phyloP scores from a whole-genome alignment of 371 early-diverging fungal species.

The Apophysomyces ossiformis region DNA sequence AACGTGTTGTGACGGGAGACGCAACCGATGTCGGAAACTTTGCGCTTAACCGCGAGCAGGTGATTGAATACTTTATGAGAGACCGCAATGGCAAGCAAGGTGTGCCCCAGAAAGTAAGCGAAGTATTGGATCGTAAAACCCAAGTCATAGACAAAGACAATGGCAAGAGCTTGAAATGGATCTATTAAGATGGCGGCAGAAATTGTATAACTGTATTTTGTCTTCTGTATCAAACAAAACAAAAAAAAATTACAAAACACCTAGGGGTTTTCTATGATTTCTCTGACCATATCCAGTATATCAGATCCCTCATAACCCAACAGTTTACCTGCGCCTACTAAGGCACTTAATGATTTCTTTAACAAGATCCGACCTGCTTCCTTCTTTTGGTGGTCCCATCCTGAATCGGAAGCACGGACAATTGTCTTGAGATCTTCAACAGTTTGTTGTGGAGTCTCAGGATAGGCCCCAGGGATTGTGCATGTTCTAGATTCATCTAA shows the following conservation, averaged over 20 bases:
- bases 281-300: slow-evolving; percentile 40
- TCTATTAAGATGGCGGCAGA: slow-evolving; percentile 34
- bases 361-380: slow-evolving; percentile 40
- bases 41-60: slow-evolving; percentile 67
- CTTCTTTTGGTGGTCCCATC: slow-evolving; percentile 17
- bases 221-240: slow-evolving; percentile 6
- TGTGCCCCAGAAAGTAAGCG: slow-evolving; percentile 70
- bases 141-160: slow-evolving; percentile 35
- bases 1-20: slow-evolving; percentile 67
- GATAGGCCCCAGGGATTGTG: slow-evolving; percentile 45
- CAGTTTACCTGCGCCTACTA: slow-evolving; percentile 40
- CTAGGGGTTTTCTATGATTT: slow-evolving; percentile 33
- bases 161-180: slow-evolving; percentile 48
- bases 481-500: slow-evolving; percentile 4
- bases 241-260: slow-evolving; percentile 11
- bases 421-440: slow-evolving; percentile 15
- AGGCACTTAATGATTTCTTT: slow-evolving; percentile 41
- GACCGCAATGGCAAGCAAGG: slow-evolving; percentile 73
- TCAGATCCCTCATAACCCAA: slow-evolving; percentile 44
- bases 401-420: slow-evolving; percentile 12
- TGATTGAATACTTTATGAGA: slow-evolving; percentile 69
- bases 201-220: slow-evolving; percentile 15
- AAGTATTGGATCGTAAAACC: slow-evolving; percentile 71
- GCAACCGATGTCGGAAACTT: slow-evolving; percentile 60
- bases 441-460: slow-evolving; percentile 22